phyloP scores from a whole-genome alignment of 179 eudicot genomes.

The Patellifolia procumbens region DNA sequence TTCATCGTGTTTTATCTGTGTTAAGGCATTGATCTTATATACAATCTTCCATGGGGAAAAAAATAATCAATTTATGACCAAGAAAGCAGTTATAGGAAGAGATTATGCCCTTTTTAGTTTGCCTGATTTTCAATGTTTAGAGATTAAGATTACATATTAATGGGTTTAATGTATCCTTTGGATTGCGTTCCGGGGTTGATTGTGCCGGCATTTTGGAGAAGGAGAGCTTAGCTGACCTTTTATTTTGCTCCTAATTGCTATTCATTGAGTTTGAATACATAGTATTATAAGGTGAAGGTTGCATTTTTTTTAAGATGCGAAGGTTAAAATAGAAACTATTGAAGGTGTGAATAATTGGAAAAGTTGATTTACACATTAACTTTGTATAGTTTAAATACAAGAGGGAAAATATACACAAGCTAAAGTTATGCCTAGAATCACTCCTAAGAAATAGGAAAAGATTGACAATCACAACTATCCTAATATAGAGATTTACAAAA shows the following conservation, averaged over 20 bases:
- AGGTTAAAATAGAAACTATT: neutral
- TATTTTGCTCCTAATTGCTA: neutral
- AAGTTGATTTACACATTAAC: too few relatives aligned
- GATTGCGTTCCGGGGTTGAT: neutral
- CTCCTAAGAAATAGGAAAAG: too few relatives aligned
- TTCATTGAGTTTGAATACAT: neutral
- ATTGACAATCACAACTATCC: too few relatives aligned
- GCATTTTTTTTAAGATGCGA: neutral
- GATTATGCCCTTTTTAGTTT: conserved; percentile 1
- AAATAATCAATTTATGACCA: neutral
- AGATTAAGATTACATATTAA: neutral
- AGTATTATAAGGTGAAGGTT: neutral
- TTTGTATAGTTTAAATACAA: too few relatives aligned
- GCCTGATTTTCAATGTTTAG: neutral
- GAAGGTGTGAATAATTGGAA: too few relatives aligned
- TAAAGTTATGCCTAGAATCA: too few relatives aligned
- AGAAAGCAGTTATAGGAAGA: neutral
- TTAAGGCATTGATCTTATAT: neutral
- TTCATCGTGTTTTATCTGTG: neutral
- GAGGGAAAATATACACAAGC: too few relatives aligned
- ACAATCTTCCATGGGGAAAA: too few relatives aligned
- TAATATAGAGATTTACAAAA: too few relatives aligned
- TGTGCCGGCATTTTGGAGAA: neutral
- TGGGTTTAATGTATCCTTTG: neutral
- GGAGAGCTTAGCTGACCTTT: neutral